phyloP scores from a whole-genome alignment of 352 stramenopile species.

The Aphanomyces euteiches region DNA sequence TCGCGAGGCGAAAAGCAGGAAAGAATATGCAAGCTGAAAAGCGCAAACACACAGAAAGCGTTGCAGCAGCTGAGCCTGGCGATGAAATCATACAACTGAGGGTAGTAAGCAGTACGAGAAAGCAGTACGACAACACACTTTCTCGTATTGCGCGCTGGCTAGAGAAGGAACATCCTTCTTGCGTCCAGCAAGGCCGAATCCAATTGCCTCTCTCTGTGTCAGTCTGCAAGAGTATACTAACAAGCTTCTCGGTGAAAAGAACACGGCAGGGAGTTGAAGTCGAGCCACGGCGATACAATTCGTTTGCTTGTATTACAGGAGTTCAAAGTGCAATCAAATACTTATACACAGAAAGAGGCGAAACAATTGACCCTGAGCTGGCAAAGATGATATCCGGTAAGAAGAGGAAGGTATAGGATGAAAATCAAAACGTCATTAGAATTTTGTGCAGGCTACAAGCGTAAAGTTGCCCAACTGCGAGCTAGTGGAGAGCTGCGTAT shows the following conservation, averaged over 20 bases:
- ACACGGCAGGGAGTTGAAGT: not conserved
- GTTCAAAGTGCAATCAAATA: conserved; percentile 17
- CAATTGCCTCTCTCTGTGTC: not conserved
- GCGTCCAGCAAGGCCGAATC: not conserved
- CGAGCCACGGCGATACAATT: conserved; percentile 5
- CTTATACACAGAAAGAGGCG: not conserved
- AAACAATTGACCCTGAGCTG: not conserved
- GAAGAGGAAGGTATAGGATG: not conserved
- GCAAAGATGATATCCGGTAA: not conserved
- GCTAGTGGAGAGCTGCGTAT: not conserved
- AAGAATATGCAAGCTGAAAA: not conserved
- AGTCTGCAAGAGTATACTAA: conserved; percentile 1
- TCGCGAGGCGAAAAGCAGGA: too few relatives aligned
- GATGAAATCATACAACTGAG: not conserved
- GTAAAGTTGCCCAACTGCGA: conserved; percentile 4
- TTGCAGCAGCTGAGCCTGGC: not conserved
- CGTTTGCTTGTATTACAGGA: conserved; percentile 2
- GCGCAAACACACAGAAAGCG: not conserved
- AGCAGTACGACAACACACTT: not conserved
- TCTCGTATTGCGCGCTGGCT: not conserved
- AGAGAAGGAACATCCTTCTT: not conserved
- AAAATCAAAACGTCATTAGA: conserved; percentile 11
- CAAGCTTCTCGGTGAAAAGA: not conserved
- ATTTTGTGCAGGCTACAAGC: conserved; percentile 17
- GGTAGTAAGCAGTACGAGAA: not conserved